A percentile compares a stretch with the other conserved stretches of the same genome.
These are phyloP conservation scores for Neurospora sp. DNA, from an alignment of 495 filamentous ascomycete species.

Conservation along the genomic window DNA sequence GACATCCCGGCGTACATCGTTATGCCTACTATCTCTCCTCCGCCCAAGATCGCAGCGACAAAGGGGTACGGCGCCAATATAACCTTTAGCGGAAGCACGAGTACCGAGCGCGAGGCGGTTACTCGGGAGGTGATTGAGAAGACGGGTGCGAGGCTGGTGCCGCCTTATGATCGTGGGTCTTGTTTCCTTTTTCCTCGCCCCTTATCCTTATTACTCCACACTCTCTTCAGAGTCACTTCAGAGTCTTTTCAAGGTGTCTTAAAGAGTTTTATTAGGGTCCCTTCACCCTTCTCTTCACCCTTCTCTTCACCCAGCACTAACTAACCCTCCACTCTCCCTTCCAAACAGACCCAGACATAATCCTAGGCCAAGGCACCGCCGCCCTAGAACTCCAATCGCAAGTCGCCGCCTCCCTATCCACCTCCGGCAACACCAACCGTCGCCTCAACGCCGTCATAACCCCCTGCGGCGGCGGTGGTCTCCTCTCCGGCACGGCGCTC, in stretches of 20 bases:
- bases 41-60: constrained; percentile 80
- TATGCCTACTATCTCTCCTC: constrained; percentile 77
- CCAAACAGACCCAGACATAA: constrained; percentile 58
- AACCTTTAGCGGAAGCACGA: constrained; percentile 72
- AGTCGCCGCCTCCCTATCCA: background rate
- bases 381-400: constrained; percentile 62
- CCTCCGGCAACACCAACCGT: constrained; percentile 9
- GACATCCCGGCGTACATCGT: constrained; percentile 64
- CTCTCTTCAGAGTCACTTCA: background rate
- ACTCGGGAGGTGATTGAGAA: constrained; percentile 51
- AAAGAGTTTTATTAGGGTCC: too few species aligned
- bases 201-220: background rate
- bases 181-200: background rate
- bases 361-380: constrained; percentile 84
- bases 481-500: constrained; percentile 75
- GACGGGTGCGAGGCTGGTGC: constrained; percentile 68
- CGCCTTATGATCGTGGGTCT: constrained; percentile 63
- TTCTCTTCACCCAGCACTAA: background rate
- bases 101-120: constrained; percentile 69
- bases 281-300: background rate
- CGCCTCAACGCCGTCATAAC: constrained; percentile 70
- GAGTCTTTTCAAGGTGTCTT: too few species aligned
- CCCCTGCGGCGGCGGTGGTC: constrained; percentile 78
- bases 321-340: background rate
- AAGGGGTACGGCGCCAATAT: constrained; percentile 64